Evolutionary conservation across 2,329 filamentous ascomycete genomes (phyloP).

Genomic region (Exophiala bonariae): DNA sequence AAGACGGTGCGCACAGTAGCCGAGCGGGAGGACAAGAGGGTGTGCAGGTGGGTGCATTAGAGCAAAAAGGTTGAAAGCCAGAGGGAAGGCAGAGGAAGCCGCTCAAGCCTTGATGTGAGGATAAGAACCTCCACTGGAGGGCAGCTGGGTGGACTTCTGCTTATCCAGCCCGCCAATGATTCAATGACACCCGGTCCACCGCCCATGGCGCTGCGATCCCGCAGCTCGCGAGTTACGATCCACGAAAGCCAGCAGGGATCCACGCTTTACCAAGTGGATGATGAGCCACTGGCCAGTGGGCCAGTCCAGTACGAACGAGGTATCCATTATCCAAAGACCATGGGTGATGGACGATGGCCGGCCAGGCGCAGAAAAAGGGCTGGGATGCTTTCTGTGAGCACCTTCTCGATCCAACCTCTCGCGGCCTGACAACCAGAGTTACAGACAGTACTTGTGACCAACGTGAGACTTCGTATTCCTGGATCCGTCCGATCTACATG

Average conservation of each 20-base stretch:
- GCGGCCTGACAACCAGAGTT: no score
- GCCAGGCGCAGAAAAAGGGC: no score
- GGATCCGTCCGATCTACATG: no score
- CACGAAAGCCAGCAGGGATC: constrained; percentile 22
- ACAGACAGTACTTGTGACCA: no score
- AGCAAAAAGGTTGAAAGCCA: constrained; percentile 18
- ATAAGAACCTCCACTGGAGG: background rate
- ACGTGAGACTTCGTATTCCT: no score
- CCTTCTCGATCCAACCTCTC: no score
- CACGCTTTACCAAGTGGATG: constrained; percentile 14
- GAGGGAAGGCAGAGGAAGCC: constrained; percentile 6
- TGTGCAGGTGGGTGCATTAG: constrained; percentile 26
- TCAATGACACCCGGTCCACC: background rate
- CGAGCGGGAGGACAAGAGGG: constrained; percentile 24
- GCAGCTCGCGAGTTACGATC: constrained; percentile 22
- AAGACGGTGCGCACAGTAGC: constrained; percentile 25
- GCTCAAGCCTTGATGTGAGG: constrained; percentile 3
- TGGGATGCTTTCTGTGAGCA: no score
- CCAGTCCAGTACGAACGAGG: no score
- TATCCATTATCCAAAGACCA: background rate
- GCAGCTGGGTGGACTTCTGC: background rate
- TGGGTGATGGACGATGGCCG: no score
- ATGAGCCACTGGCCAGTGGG: no score
- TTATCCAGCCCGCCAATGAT: background rate
- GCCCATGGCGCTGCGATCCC: constrained; percentile 18